These are phyloP conservation scores for Verticillium zaregamsianum DNA, from an alignment of 2,329 filamentous ascomycete species.

Conservation along the genomic window DNA sequence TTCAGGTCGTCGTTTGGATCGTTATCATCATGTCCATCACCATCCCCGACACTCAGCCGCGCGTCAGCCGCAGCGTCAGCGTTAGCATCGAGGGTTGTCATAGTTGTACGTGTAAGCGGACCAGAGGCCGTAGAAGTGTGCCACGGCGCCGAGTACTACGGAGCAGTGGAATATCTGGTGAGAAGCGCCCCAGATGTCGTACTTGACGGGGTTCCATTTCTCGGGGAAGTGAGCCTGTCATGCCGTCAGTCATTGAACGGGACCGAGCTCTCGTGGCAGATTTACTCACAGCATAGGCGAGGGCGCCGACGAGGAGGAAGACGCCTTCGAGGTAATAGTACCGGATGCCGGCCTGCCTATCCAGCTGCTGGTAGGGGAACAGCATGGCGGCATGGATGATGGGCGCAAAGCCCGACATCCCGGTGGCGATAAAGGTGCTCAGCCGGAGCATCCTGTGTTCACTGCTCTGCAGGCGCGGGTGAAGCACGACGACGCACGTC, in stretches of 20 bases:
- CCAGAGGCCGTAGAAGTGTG: slow-evolving; percentile 32
- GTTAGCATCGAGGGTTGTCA: slow-evolving; percentile 1
- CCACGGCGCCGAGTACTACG: slow-evolving; percentile 33
- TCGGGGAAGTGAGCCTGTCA: slow-evolving; percentile 39
- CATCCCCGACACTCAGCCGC: not conserved
- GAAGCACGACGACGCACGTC: slow-evolving; percentile 29
- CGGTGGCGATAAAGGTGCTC: slow-evolving; percentile 30
- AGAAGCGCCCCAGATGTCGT: slow-evolving; percentile 40
- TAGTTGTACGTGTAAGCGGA: slow-evolving; percentile 17
- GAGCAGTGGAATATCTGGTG: slow-evolving; percentile 43
- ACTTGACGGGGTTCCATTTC: slow-evolving; percentile 31
- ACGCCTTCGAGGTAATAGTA: slow-evolving; percentile 36
- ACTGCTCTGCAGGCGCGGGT: slow-evolving; percentile 28
- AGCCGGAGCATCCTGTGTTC: slow-evolving; percentile 30
- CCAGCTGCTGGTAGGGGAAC: slow-evolving; percentile 32
- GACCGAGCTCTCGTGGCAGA: not conserved
- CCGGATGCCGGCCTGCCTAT: slow-evolving; percentile 32
- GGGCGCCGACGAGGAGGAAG: slow-evolving; percentile 29
- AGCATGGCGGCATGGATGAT: slow-evolving; percentile 31
- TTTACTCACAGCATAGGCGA: slow-evolving; percentile 32
- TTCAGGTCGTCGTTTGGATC: not conserved
- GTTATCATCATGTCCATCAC: not conserved
- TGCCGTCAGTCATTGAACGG: slow-evolving; percentile 2
- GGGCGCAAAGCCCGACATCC: slow-evolving; percentile 32
- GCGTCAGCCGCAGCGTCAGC: not conserved